phyloP scores from a whole-genome alignment of 2,329 filamentous ascomycete species.

The Daldinia sp. region DNA sequence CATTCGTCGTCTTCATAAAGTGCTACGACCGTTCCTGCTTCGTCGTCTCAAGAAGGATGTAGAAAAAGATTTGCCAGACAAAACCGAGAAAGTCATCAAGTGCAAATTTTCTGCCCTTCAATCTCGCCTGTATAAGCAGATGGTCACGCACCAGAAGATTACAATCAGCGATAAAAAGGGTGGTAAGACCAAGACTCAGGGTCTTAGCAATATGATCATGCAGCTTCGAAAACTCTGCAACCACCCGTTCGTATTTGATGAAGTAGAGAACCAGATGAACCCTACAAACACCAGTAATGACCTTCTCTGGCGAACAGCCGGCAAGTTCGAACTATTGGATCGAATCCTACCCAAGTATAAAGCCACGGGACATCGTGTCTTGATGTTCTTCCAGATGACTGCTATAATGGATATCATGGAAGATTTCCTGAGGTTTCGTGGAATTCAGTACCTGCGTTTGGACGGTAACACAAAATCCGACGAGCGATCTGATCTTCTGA shows the following conservation, averaged over 20 bases:
- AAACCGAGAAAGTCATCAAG: constrained; percentile 99
- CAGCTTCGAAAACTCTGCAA: constrained; percentile 98
- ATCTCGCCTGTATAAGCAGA: constrained; percentile 94
- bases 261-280: constrained; percentile 98
- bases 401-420: constrained; percentile 99
- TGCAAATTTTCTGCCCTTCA: constrained; percentile 97
- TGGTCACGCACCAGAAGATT: constrained; percentile 94
- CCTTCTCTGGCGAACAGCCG: constrained; percentile 90
- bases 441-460: constrained; percentile 86
- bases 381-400: constrained; percentile 99
- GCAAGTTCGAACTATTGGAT: constrained; percentile 96
- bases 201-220: constrained; percentile 99
- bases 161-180: constrained; percentile 95
- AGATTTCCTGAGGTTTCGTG: constrained; percentile 87
- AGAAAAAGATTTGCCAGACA: constrained; percentile 97
- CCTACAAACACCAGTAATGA: constrained; percentile 89
- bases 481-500: constrained; percentile 90
- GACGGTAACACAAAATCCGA: constrained; percentile 98
- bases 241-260: constrained; percentile 97
- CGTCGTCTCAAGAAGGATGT: constrained; percentile 99
- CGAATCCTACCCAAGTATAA: constrained; percentile 93
- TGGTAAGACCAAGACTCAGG: constrained; percentile 91
- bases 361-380: constrained; percentile 87
- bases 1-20: constrained; percentile 97
- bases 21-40: constrained; percentile 93